A percentile compares a stretch with the other conserved stretches of the same genome.
Conservation (phyloP, 2,329 filamentous ascomycete species). For the Paraphaeosphaeria sporulosa region DNA sequence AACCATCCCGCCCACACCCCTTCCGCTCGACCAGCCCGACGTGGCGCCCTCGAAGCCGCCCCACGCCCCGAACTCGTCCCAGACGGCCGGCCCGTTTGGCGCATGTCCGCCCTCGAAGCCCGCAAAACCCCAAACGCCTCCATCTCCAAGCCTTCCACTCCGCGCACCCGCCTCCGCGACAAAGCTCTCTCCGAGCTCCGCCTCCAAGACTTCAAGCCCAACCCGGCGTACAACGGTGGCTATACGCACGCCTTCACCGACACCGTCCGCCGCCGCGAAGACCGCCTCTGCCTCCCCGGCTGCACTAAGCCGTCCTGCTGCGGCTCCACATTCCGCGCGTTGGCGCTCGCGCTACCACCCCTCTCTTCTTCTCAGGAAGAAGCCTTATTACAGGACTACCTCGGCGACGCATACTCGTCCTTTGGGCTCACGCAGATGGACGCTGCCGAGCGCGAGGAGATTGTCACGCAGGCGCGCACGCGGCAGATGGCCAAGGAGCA, state of each 20-base stretch:
- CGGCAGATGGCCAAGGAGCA: slow-evolving; percentile 75
- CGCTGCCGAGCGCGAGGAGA: slow-evolving; percentile 66
- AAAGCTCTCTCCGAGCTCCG: slow-evolving; percentile 65
- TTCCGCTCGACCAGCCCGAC: slow-evolving; percentile 5
- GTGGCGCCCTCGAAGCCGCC: slow-evolving; percentile 7
- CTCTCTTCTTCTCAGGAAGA: slow-evolving; percentile 47
- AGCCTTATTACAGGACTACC: slow-evolving; percentile 60
- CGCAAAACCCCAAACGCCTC: slow-evolving; percentile 17
- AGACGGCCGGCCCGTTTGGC: slow-evolving; percentile 33
- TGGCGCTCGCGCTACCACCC: slow-evolving; percentile 58
- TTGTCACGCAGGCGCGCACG: slow-evolving; percentile 79
- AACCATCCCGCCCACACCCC: slow-evolving; percentile 17
- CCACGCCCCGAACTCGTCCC: slow-evolving; percentile 14
- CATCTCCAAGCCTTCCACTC: slow-evolving; percentile 18
- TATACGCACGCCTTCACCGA: slow-evolving; percentile 76
- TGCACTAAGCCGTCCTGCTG: slow-evolving; percentile 82
- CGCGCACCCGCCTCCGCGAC: slow-evolving; percentile 53
- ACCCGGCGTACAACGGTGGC: slow-evolving; percentile 75
- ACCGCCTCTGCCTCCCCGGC: slow-evolving; percentile 74
- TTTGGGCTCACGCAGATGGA: slow-evolving; percentile 58
- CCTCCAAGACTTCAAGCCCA: slow-evolving; percentile 81
- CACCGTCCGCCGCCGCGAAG: slow-evolving; percentile 73
- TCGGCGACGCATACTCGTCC: slow-evolving; percentile 55
- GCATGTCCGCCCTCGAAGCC: slow-evolving; percentile 23
- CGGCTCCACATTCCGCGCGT: slow-evolving; percentile 72